These are phyloP conservation scores for Fraxinus paxiana DNA, from an alignment of 305 asterid species.

Conservation along the genomic window DNA sequence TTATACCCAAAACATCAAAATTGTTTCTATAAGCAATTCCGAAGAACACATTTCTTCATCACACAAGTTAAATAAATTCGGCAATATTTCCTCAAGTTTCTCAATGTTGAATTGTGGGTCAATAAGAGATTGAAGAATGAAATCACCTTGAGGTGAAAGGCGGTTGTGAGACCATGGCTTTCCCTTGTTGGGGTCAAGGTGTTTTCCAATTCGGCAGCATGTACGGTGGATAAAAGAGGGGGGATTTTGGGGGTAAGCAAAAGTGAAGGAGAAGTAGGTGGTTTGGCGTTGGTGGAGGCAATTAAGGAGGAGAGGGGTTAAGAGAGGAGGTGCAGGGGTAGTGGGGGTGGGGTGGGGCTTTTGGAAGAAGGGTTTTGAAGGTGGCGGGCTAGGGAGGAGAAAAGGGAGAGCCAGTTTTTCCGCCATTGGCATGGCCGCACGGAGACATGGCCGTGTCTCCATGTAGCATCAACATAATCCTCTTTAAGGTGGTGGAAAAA, in stretches of 20 bases:
- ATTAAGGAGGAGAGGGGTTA: constrained; percentile 38
- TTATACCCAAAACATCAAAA: constrained; percentile 55
- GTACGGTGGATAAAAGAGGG: constrained; percentile 39
- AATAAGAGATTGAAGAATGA: constrained; percentile 46
- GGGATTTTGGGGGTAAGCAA: constrained; percentile 9
- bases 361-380: constrained; percentile 64
- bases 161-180: constrained; percentile 79
- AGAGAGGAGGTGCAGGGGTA: constrained; percentile 30
- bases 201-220: constrained; percentile 64
- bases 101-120: constrained; percentile 45
- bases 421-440: constrained; percentile 51
- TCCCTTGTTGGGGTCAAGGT: constrained; percentile 66
- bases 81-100: constrained; percentile 37
- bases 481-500: no score
- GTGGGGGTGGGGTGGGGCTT: constrained; percentile 30
- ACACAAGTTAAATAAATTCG: constrained; percentile 30
- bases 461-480: no score
- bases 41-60: constrained; percentile 18
- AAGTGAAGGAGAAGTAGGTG: constrained; percentile 28
- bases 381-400: constrained; percentile 77
- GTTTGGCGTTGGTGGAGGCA: constrained; percentile 35
- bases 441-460: no score
- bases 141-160: constrained; percentile 67
- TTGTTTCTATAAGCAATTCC: constrained; percentile 30
- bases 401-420: constrained; percentile 77